A percentile compares a stretch with the other conserved stretches of the same genome.
Evolutionary conservation across 2,329 filamentous ascomycete species (phyloP).

Genomic region (Myrmaecium sp.): DNA sequence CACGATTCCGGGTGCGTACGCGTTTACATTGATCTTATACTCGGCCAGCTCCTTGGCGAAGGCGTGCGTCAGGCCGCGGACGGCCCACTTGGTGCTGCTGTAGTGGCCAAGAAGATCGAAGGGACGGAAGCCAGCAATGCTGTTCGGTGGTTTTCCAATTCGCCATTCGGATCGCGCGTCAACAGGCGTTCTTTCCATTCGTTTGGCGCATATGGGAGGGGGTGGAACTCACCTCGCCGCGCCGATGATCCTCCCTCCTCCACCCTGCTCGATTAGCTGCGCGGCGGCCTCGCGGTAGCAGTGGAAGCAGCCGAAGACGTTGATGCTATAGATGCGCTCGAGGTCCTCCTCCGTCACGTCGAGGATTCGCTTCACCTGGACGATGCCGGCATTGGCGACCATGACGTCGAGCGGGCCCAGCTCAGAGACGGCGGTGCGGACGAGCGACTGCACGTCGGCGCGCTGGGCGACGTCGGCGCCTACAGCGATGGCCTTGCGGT

Average conservation of each 20-base stretch:
- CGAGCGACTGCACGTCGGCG: slow-evolving; percentile 34
- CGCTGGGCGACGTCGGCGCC: slow-evolving; percentile 45
- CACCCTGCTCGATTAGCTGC: slow-evolving; percentile 46
- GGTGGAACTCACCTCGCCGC: slow-evolving; percentile 23
- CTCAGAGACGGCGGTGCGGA: slow-evolving; percentile 33
- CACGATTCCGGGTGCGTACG: slow-evolving; percentile 51
- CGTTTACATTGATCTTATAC: slow-evolving; percentile 49
- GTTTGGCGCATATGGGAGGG: not conserved
- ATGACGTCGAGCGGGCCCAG: slow-evolving; percentile 36
- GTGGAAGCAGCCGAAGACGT: slow-evolving; percentile 48
- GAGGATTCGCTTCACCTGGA: slow-evolving; percentile 38
- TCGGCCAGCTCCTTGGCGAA: slow-evolving; percentile 49
- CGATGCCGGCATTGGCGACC: slow-evolving; percentile 47
- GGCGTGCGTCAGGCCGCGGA: slow-evolving; percentile 47
- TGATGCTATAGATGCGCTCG: slow-evolving; percentile 43
- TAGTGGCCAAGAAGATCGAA: slow-evolving; percentile 45
- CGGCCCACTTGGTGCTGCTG: slow-evolving; percentile 47
- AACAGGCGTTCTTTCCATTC: too few relatives aligned
- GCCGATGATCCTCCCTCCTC: slow-evolving; percentile 32
- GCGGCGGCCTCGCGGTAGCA: slow-evolving; percentile 46
- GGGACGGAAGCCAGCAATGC: slow-evolving; percentile 43
- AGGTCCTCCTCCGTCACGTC: slow-evolving; percentile 42
- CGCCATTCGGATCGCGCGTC: too few relatives aligned
- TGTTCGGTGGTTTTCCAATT: too few relatives aligned
- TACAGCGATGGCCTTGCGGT: slow-evolving; percentile 36